A percentile compares a stretch with the other conserved stretches of the same genome.
Evolutionary conservation across 1,139 yeast genomes (phyloP).

Genomic region (Magnusiomyces tetraspermus): DNA sequence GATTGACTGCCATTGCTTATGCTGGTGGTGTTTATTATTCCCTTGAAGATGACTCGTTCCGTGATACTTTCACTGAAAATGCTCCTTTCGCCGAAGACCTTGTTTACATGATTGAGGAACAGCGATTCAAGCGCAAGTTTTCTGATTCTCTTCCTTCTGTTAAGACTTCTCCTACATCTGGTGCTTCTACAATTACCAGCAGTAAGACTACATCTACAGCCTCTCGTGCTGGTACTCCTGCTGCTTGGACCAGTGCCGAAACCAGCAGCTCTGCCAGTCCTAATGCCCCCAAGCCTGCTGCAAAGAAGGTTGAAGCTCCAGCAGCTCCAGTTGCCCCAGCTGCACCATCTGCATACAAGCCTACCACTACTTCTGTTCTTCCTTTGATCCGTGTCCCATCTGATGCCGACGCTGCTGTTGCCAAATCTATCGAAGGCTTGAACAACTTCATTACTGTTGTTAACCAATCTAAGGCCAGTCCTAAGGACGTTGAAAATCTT

Average conservation of each 20-base stretch:
- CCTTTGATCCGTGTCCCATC: slow-evolving; percentile 26
- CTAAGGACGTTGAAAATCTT: slow-evolving; percentile 23
- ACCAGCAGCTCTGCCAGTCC: neutral
- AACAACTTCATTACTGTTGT: slow-evolving; percentile 46
- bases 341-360: slow-evolving; percentile 2
- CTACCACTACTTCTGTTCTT: slow-evolving; percentile 8
- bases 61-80: slow-evolving; percentile 44
- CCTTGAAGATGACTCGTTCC: slow-evolving; percentile 32
- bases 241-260: slow-evolving; percentile 18
- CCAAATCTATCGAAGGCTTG: slow-evolving; percentile 41
- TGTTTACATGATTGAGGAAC: slow-evolving; percentile 43
- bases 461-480: slow-evolving; percentile 35
- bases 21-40: slow-evolving; percentile 35
- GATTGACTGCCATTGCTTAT: slow-evolving; percentile 25
- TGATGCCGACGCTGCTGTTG: slow-evolving; percentile 40
- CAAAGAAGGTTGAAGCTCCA: neutral
- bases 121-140: slow-evolving; percentile 30
- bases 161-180: neutral
- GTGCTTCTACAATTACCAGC: slow-evolving; percentile 22
- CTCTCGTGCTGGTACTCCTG: slow-evolving; percentile 3
- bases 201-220: slow-evolving; percentile 5
- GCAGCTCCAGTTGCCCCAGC: neutral
- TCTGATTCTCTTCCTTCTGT: neutral
- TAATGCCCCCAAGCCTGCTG: neutral
- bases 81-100: slow-evolving; percentile 52